Evolutionary conservation across 2,329 filamentous ascomycete species (phyloP).

Genomic region (Ceratocystis destructans): DNA sequence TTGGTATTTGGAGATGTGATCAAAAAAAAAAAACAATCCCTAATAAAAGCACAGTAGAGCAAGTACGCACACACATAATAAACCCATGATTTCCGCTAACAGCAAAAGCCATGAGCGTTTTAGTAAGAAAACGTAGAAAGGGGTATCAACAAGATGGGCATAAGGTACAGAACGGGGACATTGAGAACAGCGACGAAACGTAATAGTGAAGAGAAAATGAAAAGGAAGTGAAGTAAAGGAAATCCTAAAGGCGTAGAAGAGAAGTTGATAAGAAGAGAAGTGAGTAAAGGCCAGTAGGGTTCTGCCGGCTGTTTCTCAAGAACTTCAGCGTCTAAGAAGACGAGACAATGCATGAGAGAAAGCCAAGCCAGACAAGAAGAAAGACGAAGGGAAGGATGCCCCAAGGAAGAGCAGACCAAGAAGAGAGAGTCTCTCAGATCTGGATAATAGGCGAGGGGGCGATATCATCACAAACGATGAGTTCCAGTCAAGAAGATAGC

Average conservation of each 20-base stretch:
- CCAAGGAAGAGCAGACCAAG: neutral
- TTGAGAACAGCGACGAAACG: neutral
- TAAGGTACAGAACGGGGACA: constrained; percentile 9
- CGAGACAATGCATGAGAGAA: neutral
- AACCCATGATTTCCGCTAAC: neutral
- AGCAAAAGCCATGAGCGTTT: neutral
- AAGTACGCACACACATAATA: neutral
- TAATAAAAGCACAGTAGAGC: neutral
- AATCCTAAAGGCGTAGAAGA: neutral
- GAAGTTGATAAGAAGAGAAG: neutral
- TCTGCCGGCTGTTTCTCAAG: neutral
- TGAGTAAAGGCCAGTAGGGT: neutral
- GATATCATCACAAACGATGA: constrained; percentile 1
- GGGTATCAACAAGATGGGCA: constrained; percentile 11
- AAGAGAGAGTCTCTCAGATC: neutral
- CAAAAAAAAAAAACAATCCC: constrained; percentile 8
- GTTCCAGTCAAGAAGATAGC: neutral
- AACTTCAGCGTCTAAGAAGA: neutral
- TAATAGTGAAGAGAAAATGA: constrained; percentile 12
- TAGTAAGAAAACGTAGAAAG: constrained; percentile 1
- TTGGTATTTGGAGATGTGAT: neutral
- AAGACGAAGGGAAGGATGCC: neutral
- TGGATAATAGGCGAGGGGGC: neutral
- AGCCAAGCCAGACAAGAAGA: neutral
- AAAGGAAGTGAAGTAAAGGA: constrained; percentile 3